A percentile compares a stretch with the other conserved stretches of the same genome.
phyloP scores from a whole-genome alignment of 1,284 basidiomycete species.

The Puccinia brachypodii region DNA sequence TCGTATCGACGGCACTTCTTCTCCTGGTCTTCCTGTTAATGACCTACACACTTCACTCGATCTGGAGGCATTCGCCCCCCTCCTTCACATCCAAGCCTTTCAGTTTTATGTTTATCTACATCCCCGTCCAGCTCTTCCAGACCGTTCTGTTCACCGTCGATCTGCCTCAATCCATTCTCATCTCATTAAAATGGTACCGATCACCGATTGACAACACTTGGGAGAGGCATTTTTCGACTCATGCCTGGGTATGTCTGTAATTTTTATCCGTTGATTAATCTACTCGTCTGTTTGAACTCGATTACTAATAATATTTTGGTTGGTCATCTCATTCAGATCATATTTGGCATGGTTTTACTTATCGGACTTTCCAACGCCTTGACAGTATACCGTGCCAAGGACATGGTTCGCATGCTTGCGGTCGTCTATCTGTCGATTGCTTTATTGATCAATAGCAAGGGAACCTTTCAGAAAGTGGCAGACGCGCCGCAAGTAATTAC shows the following conservation, averaged over 20 bases:
- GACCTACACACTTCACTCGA: conserved; percentile 38
- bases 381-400: conserved; percentile 8
- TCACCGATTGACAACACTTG: conserved; percentile 30
- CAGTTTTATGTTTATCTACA: conserved; percentile 61
- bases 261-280: neutral
- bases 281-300: neutral
- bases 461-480: conserved; percentile 27
- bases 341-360: conserved; percentile 27
- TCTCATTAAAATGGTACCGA: conserved; percentile 59
- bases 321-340: conserved; percentile 15
- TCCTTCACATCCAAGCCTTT: conserved; percentile 58
- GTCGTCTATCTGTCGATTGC: conserved; percentile 32
- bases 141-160: conserved; percentile 60
- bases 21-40: conserved; percentile 24
- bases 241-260: conserved; percentile 32
- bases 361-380: conserved; percentile 33
- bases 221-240: conserved; percentile 40
- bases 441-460: conserved; percentile 19
- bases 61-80: conserved; percentile 32
- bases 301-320: neutral
- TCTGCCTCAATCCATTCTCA: conserved; percentile 61
- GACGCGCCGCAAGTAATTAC: conserved; percentile 33
- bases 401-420: conserved; percentile 36
- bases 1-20: conserved; percentile 16
- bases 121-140: conserved; percentile 60